Evolutionary conservation across 2,329 filamentous ascomycete species (phyloP).

Genomic region (Colletotrichum cereale): DNA sequence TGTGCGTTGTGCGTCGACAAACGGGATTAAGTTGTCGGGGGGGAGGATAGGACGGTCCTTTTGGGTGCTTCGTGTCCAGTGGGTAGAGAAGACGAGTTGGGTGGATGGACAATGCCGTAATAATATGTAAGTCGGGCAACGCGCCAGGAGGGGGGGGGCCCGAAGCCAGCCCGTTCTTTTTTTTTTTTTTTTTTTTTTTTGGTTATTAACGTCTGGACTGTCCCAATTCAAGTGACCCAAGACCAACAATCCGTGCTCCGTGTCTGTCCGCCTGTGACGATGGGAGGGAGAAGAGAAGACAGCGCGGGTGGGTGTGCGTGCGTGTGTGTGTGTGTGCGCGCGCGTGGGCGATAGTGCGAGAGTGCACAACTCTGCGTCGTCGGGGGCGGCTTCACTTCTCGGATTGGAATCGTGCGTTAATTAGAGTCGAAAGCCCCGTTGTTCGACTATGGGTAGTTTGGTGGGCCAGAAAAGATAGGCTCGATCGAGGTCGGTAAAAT

Average conservation of each 20-base stretch:
- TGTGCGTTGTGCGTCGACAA: slow-evolving; percentile 38
- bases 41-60: slow-evolving; percentile 35
- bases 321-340: not conserved
- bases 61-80: slow-evolving; percentile 20
- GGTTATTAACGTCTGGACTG: slow-evolving; percentile 14
- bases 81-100: slow-evolving; percentile 2
- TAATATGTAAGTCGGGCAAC: slow-evolving; percentile 38
- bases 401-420: slow-evolving; percentile 39
- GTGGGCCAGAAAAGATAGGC: slow-evolving; percentile 34
- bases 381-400: slow-evolving; percentile 21
- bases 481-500: slow-evolving; percentile 20
- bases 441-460: slow-evolving; percentile 33
- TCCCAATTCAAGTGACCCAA: slow-evolving; percentile 3
- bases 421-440: slow-evolving; percentile 36
- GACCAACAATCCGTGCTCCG: slow-evolving; percentile 17
- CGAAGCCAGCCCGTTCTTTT: slow-evolving; percentile 28
- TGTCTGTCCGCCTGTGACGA: slow-evolving; percentile 23
- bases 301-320: slow-evolving; percentile 12
- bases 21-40: slow-evolving; percentile 39
- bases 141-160: slow-evolving; percentile 27
- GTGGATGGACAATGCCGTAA: slow-evolving; percentile 17
- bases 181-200: slow-evolving; percentile 13
- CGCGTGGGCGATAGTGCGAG: not conserved
- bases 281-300: not conserved
- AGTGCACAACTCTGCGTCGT: slow-evolving; percentile 30